phyloP scores from a whole-genome alignment of 2,329 filamentous ascomycete genomes.

The Calonectria montana region DNA sequence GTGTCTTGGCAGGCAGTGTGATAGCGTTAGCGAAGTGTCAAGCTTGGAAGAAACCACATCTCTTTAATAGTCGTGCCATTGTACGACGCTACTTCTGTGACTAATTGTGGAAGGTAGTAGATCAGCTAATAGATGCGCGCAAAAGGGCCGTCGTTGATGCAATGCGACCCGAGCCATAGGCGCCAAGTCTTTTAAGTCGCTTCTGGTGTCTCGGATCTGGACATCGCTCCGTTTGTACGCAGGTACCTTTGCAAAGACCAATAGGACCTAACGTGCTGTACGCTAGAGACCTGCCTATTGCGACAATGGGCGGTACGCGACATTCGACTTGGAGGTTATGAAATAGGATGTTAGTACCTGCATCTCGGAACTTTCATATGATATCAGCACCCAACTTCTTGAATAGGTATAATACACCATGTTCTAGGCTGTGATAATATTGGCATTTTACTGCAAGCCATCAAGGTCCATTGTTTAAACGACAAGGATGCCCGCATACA shows the following conservation, averaged over 20 bases:
- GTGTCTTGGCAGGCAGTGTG: too few relatives aligned
- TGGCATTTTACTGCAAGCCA: neutral
- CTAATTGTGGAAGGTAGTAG: neutral
- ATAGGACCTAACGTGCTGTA: neutral
- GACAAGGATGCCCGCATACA: neutral
- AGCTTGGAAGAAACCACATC: neutral
- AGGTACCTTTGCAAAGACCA: constrained; percentile 3
- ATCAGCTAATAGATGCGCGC: neutral
- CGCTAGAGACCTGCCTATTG: constrained; percentile 17
- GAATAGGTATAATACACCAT: neutral
- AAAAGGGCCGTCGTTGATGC: neutral
- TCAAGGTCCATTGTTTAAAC: neutral
- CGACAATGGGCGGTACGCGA: constrained; percentile 2
- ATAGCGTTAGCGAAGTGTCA: neutral
- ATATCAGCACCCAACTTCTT: neutral
- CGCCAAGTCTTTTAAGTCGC: constrained; percentile 1
- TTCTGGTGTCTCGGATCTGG: neutral
- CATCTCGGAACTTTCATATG: neutral
- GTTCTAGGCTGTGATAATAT: neutral
- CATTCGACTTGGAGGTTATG: neutral
- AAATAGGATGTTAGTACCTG: neutral
- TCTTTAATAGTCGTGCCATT: neutral
- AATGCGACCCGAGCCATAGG: neutral
- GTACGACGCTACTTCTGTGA: neutral
- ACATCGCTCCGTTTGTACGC: neutral